Conservation (phyloP, 2,329 filamentous ascomycete genomes). For the Aspergillus sp. region DNA sequence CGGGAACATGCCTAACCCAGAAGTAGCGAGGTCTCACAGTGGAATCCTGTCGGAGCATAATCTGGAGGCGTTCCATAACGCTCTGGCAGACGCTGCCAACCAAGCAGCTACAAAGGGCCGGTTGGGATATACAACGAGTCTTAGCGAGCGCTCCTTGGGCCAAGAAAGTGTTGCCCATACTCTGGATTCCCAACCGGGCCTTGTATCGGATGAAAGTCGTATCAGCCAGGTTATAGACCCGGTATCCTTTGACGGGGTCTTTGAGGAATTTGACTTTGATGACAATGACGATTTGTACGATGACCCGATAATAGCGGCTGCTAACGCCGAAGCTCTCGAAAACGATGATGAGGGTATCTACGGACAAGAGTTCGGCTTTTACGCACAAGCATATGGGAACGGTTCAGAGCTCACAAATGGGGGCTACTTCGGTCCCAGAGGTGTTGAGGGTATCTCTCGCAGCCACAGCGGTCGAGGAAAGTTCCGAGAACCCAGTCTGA, state of each 20-base stretch:
- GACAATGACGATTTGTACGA: constrained; percentile 74
- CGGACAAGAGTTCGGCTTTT: constrained; percentile 95
- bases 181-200: constrained; percentile 47
- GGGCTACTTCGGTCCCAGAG: constrained; percentile 84
- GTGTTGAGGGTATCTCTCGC: constrained; percentile 64
- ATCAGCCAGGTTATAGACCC: constrained; percentile 52
- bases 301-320: constrained; percentile 89
- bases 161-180: constrained; percentile 42
- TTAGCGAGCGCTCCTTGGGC: constrained; percentile 46
- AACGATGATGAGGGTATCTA: constrained; percentile 95
- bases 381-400: constrained; percentile 63
- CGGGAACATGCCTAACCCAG: constrained; percentile 37
- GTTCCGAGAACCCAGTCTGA: constrained; percentile 86
- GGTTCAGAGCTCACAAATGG: constrained; percentile 71
- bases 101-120: constrained; percentile 76
- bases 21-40: constrained; percentile 38
- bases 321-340: constrained; percentile 90
- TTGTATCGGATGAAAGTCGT: constrained; percentile 56
- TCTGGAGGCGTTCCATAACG: constrained; percentile 77
- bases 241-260: constrained; percentile 43
- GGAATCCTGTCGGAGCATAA: constrained; percentile 58
- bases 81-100: constrained; percentile 79
- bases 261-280: constrained; percentile 60
- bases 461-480: constrained; percentile 74
- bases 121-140: constrained; percentile 66